phyloP scores from a whole-genome alignment of 208 protist species.

The Leishmania gerbilli region DNA sequence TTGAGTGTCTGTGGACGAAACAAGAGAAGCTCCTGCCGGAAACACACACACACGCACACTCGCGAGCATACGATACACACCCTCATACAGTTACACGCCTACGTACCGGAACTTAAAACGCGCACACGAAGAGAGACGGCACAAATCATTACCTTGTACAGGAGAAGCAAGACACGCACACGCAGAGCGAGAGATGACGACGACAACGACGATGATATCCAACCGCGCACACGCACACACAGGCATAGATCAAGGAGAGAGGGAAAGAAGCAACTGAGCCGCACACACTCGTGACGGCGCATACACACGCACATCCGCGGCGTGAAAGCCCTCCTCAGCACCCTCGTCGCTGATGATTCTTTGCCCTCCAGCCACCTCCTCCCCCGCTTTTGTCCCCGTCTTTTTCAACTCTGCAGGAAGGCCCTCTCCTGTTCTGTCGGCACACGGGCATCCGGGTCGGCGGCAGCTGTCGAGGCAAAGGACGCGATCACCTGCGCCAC shows the following conservation, averaged over 20 bases:
- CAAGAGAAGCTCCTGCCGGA: background rate
- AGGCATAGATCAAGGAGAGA: background rate
- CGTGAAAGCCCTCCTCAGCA: background rate
- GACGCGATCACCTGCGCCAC: conserved; percentile 15
- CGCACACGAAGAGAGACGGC: background rate
- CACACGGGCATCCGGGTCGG: conserved; percentile 15
- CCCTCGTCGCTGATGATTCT: background rate
- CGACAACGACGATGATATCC: background rate
- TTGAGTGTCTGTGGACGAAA: background rate
- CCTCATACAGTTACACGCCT: background rate
- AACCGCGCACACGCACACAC: background rate
- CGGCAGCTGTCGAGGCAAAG: conserved; percentile 7
- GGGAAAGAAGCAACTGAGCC: background rate
- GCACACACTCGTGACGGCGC: background rate
- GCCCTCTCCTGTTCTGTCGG: conserved; percentile 28
- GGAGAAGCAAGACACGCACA: background rate
- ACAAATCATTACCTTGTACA: background rate
- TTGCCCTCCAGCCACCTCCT: background rate
- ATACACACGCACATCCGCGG: background rate
- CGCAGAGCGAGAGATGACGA: background rate
- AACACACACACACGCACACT: background rate
- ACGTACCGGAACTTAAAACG: background rate
- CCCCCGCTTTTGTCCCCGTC: background rate
- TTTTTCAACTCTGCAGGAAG: conserved; percentile 20
- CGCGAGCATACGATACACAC: background rate